These are phyloP conservation scores for Trametes meyenii DNA, from an alignment of 768 basidiomycete species.

Conservation along the genomic window DNA sequence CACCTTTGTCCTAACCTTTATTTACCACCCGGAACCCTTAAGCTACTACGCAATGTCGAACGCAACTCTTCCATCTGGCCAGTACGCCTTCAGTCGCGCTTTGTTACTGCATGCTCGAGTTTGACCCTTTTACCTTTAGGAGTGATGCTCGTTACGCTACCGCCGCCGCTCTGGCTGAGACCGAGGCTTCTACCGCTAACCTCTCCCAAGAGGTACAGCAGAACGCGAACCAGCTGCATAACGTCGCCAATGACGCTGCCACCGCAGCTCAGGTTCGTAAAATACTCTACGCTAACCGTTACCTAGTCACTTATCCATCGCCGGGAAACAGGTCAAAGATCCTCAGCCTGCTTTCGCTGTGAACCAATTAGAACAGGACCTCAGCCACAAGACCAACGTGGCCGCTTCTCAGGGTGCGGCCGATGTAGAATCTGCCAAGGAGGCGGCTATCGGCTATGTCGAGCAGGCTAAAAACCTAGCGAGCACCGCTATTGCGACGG, in stretches of 20 bases:
- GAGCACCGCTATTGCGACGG: constrained; percentile 44
- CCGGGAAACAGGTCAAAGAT: constrained; percentile 22
- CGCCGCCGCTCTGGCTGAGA: constrained; percentile 55
- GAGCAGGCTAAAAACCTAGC: constrained; percentile 58
- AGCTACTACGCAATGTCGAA: constrained; percentile 13
- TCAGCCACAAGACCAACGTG: constrained; percentile 44
- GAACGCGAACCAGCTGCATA: constrained; percentile 48
- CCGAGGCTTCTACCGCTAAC: constrained; percentile 46
- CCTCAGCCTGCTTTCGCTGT: constrained; percentile 30
- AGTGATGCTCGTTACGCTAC: constrained; percentile 47
- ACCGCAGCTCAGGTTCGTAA: constrained; percentile 51
- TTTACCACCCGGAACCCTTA: constrained; percentile 2
- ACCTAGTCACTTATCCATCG: not conserved
- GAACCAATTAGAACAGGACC: constrained; percentile 33
- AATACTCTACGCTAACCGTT: no score
- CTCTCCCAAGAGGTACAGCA: constrained; percentile 48
- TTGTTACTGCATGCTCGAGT: constrained; percentile 4
- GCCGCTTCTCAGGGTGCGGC: constrained; percentile 61
- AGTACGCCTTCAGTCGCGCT: constrained; percentile 12
- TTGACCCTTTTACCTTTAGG: constrained; percentile 6
- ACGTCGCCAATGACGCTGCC: constrained; percentile 56
- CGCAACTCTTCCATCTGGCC: constrained; percentile 21
- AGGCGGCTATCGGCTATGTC: constrained; percentile 50
- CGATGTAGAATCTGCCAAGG: constrained; percentile 51
- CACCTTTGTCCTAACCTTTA: no score